These are phyloP conservation scores for Blumeria graminis DNA, from an alignment of 2,329 filamentous ascomycete species.

Conservation along the genomic window DNA sequence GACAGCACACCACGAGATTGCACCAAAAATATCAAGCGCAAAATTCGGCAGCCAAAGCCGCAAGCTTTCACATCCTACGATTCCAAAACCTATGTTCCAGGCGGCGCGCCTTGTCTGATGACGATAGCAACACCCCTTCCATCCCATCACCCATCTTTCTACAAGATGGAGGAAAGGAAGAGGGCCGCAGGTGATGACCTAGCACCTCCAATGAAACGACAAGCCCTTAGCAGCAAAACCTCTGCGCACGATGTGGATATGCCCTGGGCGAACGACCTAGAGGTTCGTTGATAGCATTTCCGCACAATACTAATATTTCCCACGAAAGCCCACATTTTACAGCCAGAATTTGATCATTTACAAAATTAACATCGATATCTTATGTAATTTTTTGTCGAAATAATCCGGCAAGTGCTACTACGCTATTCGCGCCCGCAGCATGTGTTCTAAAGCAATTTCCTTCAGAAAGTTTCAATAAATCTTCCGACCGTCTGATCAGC, in stretches of 20 bases:
- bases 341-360: too few relatives aligned
- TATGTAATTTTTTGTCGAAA: slow-evolving; percentile 8
- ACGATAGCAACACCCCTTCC: slow-evolving; percentile 40
- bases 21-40: too few relatives aligned
- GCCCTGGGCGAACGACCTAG: slow-evolving; percentile 45
- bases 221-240: slow-evolving; percentile 61
- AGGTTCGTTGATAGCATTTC: slow-evolving; percentile 32
- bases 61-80: too few relatives aligned
- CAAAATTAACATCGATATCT: slow-evolving; percentile 2
- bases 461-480: slow-evolving; percentile 8
- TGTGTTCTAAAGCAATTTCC: slow-evolving; percentile 15
- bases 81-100: too few relatives aligned
- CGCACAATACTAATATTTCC: slow-evolving; percentile 7
- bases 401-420: slow-evolving; percentile 19
- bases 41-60: too few relatives aligned
- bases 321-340: neutral
- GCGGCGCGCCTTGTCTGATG: slow-evolving; percentile 44
- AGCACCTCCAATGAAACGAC: slow-evolving; percentile 75
- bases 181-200: slow-evolving; percentile 72
- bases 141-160: slow-evolving; percentile 49
- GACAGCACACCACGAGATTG: too few relatives aligned
- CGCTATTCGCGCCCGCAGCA: slow-evolving; percentile 16
- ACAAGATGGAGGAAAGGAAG: slow-evolving; percentile 99
- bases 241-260: slow-evolving; percentile 40
- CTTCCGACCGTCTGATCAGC: slow-evolving; percentile 4